These are phyloP conservation scores for Tulasnella sp. DNA, from an alignment of 768 basidiomycete genomes.

Conservation along the genomic window DNA sequence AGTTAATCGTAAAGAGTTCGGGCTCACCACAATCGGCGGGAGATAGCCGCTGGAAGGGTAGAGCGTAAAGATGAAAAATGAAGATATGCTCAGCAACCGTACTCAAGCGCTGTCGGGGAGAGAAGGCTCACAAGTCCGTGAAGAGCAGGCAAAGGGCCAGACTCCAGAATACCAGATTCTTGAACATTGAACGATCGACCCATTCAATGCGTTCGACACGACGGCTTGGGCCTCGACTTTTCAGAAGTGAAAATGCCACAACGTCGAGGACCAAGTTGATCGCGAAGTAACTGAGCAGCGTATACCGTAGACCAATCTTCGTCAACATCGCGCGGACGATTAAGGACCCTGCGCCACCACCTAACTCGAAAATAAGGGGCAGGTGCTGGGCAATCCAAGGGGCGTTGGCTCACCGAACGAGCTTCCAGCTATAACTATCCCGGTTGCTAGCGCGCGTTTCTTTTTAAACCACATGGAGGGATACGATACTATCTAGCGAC, in stretches of 20 bases:
- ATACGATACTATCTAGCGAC: constrained; percentile 10
- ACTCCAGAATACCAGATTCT: constrained; percentile 26
- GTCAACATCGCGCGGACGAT: constrained; percentile 27
- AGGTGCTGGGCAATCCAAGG: background rate
- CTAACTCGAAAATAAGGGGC: background rate
- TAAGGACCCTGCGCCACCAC: constrained; percentile 16
- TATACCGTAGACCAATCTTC: constrained; percentile 25
- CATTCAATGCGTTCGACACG: constrained; percentile 9
- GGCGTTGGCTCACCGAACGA: constrained; percentile 15
- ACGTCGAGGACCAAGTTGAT: constrained; percentile 24
- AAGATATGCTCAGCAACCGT: background rate
- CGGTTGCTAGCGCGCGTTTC: constrained; percentile 16
- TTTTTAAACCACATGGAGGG: constrained; percentile 19
- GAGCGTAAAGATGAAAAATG: background rate
- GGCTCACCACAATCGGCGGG: background rate
- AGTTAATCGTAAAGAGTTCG: background rate
- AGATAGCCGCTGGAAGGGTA: constrained; percentile 1
- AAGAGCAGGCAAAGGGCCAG: constrained; percentile 27
- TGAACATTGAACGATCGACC: constrained; percentile 15
- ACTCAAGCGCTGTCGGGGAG: no score
- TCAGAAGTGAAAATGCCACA: constrained; percentile 26
- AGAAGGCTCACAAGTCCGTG: constrained; percentile 16
- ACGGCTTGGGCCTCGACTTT: constrained; percentile 21
- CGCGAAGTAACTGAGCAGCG: constrained; percentile 26
- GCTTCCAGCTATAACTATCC: constrained; percentile 17